Evolutionary conservation across 768 basidiomycete genomes (phyloP), one percentile per base, ranked within the genome.

Genomic region (Gyrodon lividus): DNA sequence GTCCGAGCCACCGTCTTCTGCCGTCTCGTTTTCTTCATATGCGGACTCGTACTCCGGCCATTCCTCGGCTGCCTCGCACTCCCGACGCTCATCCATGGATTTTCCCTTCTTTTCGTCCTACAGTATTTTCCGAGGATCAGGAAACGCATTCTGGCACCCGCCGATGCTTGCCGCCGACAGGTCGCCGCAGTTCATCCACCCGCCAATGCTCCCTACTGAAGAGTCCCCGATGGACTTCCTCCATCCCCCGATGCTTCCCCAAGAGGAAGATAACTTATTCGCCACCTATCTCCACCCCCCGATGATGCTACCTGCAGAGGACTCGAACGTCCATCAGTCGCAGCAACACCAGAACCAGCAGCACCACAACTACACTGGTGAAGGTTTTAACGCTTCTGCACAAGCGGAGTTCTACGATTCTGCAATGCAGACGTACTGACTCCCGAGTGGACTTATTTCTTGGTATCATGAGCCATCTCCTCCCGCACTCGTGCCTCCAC

Each of bases 211-310:
- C 3, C 80, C 81, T 0, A 50, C 70, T 5, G 82, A 82, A 30
- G 85, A 88, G 49, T 78, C 80, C 17, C 79, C 82, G 16, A 86
- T 87, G 83, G 86, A 89, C 58, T 89, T 81, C 56, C 72, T 88
- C 6, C 86, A 89, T 50, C 79, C 80, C 26, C 81, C 82, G 8
- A 65, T 82, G 75, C 70, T 78, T 43, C 71, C 78, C n/a, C 76
- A 77, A 20, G 86, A 87, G 40, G 87, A 89, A 44, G 86, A 86
- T 19, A 77, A 72, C 51, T 67, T 89, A 37, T 79, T 79, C 50
- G 73, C 75, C 4, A 67, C 75, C 13, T 81, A 80, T 48, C 62
- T 81, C 39, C 81, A 82, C 60, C 80, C 80, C 16, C 79, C 81
- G 8, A 82, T 82, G 81, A 46, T 77, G 23, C 73, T 72, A 14